Conservation (phyloP, 495 filamentous ascomycete genomes). For the Lasiosphaeria ovina region DNA sequence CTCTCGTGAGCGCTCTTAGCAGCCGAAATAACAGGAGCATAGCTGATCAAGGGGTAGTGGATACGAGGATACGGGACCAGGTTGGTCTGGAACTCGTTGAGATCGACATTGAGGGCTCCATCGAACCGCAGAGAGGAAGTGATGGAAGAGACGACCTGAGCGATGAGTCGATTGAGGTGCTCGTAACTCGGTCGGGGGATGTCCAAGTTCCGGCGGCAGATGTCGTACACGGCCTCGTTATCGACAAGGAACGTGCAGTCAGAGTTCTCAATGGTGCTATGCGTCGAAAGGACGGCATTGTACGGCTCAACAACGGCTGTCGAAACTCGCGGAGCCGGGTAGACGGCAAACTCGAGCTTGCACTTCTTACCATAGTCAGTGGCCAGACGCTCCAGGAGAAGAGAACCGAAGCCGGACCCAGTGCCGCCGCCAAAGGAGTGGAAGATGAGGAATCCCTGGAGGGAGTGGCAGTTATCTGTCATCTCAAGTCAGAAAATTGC, state of each 20-base stretch:
- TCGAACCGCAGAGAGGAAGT: constrained; percentile 89
- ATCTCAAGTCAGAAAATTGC: constrained; percentile 20
- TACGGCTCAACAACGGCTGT: constrained; percentile 91
- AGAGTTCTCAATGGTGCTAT: constrained; percentile 91
- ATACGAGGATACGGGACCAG: constrained; percentile 89
- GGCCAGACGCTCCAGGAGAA: constrained; percentile 82
- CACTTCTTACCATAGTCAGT: constrained; percentile 92
- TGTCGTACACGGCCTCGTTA: constrained; percentile 91
- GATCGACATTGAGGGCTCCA: constrained; percentile 85
- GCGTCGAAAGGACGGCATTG: constrained; percentile 87
- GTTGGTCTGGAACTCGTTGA: constrained; percentile 96
- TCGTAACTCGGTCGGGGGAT: constrained; percentile 84
- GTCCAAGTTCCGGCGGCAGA: constrained; percentile 84
- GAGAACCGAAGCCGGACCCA: constrained; percentile 84
- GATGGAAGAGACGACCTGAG: constrained; percentile 89
- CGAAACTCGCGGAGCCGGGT: constrained; percentile 80
- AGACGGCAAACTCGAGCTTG: constrained; percentile 90
- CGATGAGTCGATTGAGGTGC: constrained; percentile 87
- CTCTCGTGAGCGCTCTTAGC: constrained; percentile 85
- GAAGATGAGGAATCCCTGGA: constrained; percentile 91
- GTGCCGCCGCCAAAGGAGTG: constrained; percentile 93
- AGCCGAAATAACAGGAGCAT: constrained; percentile 80
- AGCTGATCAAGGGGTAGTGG: constrained; percentile 87
- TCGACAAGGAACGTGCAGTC: constrained; percentile 93
- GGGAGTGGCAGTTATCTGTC: constrained; percentile 82